Evolutionary conservation across 352 stramenopile genomes (phyloP).

Genomic region (Pythium rishiriense): DNA sequence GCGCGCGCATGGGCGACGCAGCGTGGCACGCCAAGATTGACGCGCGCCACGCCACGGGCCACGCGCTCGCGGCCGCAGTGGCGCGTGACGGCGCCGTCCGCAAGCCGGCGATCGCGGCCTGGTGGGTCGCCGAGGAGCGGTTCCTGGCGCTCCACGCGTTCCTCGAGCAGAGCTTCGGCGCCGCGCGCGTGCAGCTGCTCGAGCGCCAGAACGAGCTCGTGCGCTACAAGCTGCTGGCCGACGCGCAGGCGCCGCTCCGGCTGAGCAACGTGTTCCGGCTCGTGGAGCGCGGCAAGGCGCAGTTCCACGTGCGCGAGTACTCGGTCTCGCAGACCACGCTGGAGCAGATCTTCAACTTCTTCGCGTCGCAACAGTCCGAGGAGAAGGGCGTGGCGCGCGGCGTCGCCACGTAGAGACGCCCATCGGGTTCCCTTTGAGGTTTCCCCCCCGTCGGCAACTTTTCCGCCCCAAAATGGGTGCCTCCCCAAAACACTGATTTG

Average conservation of each 20-base stretch:
- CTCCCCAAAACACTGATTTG: too few species aligned
- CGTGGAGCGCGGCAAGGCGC: slow-evolving; percentile 45
- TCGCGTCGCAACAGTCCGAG: slow-evolving; percentile 50
- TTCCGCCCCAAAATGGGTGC: too few species aligned
- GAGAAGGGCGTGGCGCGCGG: slow-evolving; percentile 25
- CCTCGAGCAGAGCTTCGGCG: slow-evolving; percentile 26
- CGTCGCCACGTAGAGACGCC: background rate
- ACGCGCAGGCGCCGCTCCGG: slow-evolving; percentile 22
- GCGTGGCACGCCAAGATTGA: slow-evolving; percentile 44
- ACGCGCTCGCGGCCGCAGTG: slow-evolving; percentile 52
- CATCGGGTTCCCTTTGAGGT: too few species aligned
- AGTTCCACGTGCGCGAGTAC: slow-evolving; percentile 68
- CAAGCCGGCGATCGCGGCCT: slow-evolving; percentile 52
- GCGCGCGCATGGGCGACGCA: slow-evolving; percentile 40
- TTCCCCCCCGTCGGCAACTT: too few species aligned
- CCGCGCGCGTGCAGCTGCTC: slow-evolving; percentile 21
- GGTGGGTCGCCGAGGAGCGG: slow-evolving; percentile 61
- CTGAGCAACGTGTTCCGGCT: slow-evolving; percentile 49
- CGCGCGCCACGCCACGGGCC: slow-evolving; percentile 62
- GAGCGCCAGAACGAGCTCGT: slow-evolving; percentile 42
- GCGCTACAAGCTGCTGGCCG: slow-evolving; percentile 31
- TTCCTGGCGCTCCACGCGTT: slow-evolving; percentile 34
- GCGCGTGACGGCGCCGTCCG: slow-evolving; percentile 51
- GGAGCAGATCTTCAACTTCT: slow-evolving; percentile 89
- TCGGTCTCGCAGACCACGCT: slow-evolving; percentile 80